Evolutionary conservation across 2,329 filamentous ascomycete genomes (phyloP).

Genomic region (Cytospora piceae): DNA sequence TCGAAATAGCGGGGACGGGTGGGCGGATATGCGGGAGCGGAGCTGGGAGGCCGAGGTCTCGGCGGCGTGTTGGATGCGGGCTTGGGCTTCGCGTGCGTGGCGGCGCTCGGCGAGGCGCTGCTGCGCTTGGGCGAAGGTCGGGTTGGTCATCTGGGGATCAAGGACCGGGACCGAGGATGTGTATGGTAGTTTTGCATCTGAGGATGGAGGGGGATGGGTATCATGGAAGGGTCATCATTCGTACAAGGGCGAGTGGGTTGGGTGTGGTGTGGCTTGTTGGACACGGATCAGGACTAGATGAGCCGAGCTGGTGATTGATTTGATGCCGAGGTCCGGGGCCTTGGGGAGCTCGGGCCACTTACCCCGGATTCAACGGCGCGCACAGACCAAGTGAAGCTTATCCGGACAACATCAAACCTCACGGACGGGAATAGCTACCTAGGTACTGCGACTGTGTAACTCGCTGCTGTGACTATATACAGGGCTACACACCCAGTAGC

Average conservation of each 20-base stretch:
- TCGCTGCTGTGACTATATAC: too few relatives aligned
- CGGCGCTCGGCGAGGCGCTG: slow-evolving; percentile 82
- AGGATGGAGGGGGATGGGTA: background rate
- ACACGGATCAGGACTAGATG: background rate
- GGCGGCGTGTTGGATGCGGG: slow-evolving; percentile 58
- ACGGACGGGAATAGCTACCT: too few relatives aligned
- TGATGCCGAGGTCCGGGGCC: background rate
- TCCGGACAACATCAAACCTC: background rate
- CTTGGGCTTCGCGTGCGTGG: slow-evolving; percentile 71
- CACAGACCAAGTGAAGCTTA: background rate
- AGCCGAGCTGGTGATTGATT: background rate
- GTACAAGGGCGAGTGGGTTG: background rate
- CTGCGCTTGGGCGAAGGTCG: slow-evolving; percentile 86
- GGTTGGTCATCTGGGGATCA: slow-evolving; percentile 49
- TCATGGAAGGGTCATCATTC: background rate
- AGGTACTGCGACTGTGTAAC: too few relatives aligned
- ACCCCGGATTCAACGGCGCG: background rate
- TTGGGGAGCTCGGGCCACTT: background rate
- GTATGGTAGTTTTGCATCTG: background rate
- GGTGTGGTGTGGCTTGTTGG: background rate
- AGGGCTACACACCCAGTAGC: too few relatives aligned
- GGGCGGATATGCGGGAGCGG: slow-evolving; percentile 53
- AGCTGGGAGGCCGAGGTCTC: slow-evolving; percentile 43
- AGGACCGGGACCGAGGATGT: slow-evolving; percentile 33
- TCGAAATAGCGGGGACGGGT: slow-evolving; percentile 58